A percentile compares a stretch with the other conserved stretches of the same genome.
Conservation (phyloP, 129 eudicot species). For the Ambrosia artemisiifolia region DNA sequence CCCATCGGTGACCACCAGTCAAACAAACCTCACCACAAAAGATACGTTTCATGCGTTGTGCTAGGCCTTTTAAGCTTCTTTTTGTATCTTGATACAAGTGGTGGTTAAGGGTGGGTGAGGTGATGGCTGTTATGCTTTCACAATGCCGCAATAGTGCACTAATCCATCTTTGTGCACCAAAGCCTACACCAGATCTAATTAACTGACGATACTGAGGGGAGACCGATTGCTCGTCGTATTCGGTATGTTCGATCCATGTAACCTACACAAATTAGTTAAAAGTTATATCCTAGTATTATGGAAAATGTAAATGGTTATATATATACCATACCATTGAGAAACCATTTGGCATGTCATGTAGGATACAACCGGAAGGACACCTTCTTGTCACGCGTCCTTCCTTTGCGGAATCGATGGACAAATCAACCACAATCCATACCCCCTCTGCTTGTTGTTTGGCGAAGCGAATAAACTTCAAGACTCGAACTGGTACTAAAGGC, state of each 20-base stretch:
- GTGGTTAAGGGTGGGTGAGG: background rate
- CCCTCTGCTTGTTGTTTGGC: slow-evolving; percentile 53
- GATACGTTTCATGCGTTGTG: slow-evolving; percentile 14
- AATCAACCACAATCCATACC: slow-evolving; percentile 71
- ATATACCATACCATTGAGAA: slow-evolving; percentile 45
- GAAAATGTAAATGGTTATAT: too few species aligned
- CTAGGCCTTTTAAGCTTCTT: slow-evolving; percentile 14
- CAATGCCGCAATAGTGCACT: slow-evolving; percentile 24
- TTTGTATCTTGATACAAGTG: background rate
- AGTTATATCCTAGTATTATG: too few species aligned
- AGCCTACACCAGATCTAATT: slow-evolving; percentile 17
- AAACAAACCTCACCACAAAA: slow-evolving; percentile 24
- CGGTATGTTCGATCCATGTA: slow-evolving; percentile 29
- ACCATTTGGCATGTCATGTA: slow-evolving; percentile 65
- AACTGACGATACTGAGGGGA: slow-evolving; percentile 10
- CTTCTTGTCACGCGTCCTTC: slow-evolving; percentile 49
- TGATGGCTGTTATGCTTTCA: slow-evolving; percentile 3
- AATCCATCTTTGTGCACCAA: slow-evolving; percentile 30
- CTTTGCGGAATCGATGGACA: slow-evolving; percentile 43
- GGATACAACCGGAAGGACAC: slow-evolving; percentile 69
- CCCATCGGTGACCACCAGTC: slow-evolving; percentile 18
- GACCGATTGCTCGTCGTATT: slow-evolving; percentile 10
- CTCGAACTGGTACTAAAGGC: slow-evolving; percentile 54
- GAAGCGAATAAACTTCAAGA: slow-evolving; percentile 50
- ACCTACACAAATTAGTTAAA: slow-evolving; percentile 9